Base-by-base conservation (phyloP, 1,139 yeast species). In the Arxiozyma heterogenica region DNA sequence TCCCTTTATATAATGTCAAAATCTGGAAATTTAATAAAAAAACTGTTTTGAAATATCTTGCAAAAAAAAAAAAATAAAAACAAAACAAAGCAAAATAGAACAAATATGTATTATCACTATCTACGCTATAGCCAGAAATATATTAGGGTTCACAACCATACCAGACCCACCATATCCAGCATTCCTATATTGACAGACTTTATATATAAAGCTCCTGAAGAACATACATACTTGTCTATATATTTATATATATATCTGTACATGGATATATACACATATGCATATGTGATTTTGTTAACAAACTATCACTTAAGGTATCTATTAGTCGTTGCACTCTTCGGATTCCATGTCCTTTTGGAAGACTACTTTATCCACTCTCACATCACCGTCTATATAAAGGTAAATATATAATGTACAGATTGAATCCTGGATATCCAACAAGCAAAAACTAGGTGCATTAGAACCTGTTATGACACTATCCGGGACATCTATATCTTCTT, bases 331-430 rank as follows among this genome's bases (percentile, higher is more conserved):
- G 2, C 39, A 15, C 17, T 30, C 47, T 30, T 45, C 47, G 12
- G 25, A 7, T 11, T 18, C 25, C 15, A 8, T 23, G 17, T 41
- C 84, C 69, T 87, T 89, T 59, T 84, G 78, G 68, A 86, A 89
- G 52, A 84, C 83, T 54, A 90, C 86, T 71, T 90, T 90, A 68
- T 91, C 98, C 38, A 93, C 97, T 70, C 88, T 88, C 51, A 93
- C 93, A 58, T 89, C 95, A 1, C 84, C 90, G 58, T 83, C 83
- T 53, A 86, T 75, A 63, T 83, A 78, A 18, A 94, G 86, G 73
- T 93, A 93, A 57, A 93, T 86, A 70, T 87, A 93, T 50, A 91
- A 75, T 3, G 91, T 86, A 64, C 96, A 86, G 1, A 80, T 79
- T 0, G 83, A 71, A 1, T 88, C 91, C 63, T 86, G 89, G 22